Conservation (phyloP, 495 filamentous ascomycete species). For the Xylaria bambusicola region DNA sequence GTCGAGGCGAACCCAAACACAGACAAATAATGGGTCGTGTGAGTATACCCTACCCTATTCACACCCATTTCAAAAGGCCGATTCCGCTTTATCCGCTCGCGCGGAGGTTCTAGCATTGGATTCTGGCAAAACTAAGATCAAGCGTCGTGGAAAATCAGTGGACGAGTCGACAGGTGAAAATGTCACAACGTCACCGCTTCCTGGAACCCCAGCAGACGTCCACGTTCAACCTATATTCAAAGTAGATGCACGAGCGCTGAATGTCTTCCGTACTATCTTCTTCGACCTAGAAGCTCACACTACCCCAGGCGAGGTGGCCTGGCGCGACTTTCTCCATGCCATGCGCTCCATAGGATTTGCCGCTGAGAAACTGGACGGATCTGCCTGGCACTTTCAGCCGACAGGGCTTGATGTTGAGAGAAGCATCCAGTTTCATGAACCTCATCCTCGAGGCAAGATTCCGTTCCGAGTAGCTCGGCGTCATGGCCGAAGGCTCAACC, state of each 20-base stretch:
- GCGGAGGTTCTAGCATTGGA: background rate
- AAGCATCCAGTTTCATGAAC: constrained; percentile 58
- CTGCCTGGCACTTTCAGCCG: constrained; percentile 54
- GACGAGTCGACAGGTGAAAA: constrained; percentile 2
- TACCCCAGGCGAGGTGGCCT: constrained; percentile 47
- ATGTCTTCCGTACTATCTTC: constrained; percentile 52
- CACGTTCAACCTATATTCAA: constrained; percentile 31
- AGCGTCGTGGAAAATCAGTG: constrained; percentile 40
- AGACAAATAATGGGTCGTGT: constrained; percentile 18
- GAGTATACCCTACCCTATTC: constrained; percentile 5
- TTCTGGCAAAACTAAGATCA: constrained; percentile 36
- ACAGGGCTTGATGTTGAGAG: constrained; percentile 38
- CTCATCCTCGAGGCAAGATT: constrained; percentile 53
- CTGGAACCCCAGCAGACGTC: background rate
- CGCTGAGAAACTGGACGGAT: constrained; percentile 54
- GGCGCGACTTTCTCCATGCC: constrained; percentile 53
- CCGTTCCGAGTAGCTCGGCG: constrained; percentile 38
- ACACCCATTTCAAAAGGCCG: background rate
- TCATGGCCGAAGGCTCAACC: constrained; percentile 46
- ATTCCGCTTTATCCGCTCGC: background rate
- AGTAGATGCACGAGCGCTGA: constrained; percentile 47
- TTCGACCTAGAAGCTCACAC: constrained; percentile 30
- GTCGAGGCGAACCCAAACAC: constrained; percentile 13
- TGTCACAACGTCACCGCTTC: constrained; percentile 4
- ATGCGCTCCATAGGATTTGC: constrained; percentile 51